Evolutionary conservation across 495 filamentous ascomycete genomes (phyloP).

Genomic region (Immersiella caudata): DNA sequence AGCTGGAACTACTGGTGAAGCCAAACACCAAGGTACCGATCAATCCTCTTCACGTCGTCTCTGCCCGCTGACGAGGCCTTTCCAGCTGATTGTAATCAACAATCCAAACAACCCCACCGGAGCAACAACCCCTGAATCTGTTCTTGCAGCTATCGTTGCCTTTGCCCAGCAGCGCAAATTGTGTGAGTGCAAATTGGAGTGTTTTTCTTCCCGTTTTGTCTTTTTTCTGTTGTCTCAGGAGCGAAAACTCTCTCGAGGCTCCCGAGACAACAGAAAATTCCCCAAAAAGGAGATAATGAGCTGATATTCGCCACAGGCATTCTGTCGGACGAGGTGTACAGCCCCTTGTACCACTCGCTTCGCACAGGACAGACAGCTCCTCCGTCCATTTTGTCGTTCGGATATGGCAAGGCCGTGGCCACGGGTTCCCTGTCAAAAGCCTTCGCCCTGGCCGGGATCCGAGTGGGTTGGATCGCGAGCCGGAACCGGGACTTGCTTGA

Average conservation of each 20-base stretch:
- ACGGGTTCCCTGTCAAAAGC: conserved; percentile 88
- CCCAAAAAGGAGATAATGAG: too few relatives aligned
- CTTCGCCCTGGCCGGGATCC: conserved; percentile 80
- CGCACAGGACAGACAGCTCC: conserved; percentile 31
- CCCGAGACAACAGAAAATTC: too few relatives aligned
- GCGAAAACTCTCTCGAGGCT: too few relatives aligned
- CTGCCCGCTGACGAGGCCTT: not conserved
- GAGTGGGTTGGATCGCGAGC: conserved; percentile 82
- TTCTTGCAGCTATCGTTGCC: conserved; percentile 63
- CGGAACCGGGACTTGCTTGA: conserved; percentile 65
- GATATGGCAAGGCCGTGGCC: conserved; percentile 68
- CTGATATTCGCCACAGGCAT: too few relatives aligned
- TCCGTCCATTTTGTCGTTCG: conserved; percentile 62
- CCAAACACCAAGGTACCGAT: conserved; percentile 69
- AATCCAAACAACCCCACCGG: conserved; percentile 93
- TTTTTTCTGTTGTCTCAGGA: too few relatives aligned
- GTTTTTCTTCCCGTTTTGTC: too few relatives aligned
- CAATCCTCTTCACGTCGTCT: not conserved
- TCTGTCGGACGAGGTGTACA: conserved; percentile 83
- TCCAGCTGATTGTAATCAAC: conserved; percentile 55
- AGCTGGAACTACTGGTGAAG: conserved; percentile 67
- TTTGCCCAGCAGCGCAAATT: conserved; percentile 63
- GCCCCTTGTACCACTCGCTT: conserved; percentile 77
- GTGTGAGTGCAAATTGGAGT: too few relatives aligned
- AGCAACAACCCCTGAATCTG: conserved; percentile 63